Base-by-base conservation (phyloP, 371 early-diverging fungal genomes). In the Batkoa obscura region DNA sequence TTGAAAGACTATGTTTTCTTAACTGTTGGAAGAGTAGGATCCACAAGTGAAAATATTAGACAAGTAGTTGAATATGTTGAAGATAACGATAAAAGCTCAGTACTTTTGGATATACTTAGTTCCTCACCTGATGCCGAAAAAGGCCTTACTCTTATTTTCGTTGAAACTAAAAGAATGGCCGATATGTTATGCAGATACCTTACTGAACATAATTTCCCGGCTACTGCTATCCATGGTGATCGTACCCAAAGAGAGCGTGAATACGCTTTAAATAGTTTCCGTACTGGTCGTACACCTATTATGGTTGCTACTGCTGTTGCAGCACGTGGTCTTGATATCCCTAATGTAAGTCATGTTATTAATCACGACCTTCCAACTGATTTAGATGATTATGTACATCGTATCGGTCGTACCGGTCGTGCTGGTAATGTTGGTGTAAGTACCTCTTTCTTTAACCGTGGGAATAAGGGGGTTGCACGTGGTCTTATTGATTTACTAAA, bases 221-320 rank as follows among this genome's bases (percentile, higher is more conserved):
- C 95, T 36, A 90, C 95, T 5, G 76, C 94, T 41, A 97, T 97
- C 64, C 96, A 97, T 68, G 98, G 98, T 60, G 96, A 94, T 66
- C 84, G 94, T 59, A 85, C 89, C 33, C 96, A 98, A 70, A 77
- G 84, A 41, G 94, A 95, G 68, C 93, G 99, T 67, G 98, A 98
- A 70, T 77, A 78, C 53, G 95, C 94, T 31, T 72, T 98, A 12
- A 79, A 79, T 48, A 75, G 74, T 43, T 99, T 99, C 86, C 84
- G 86, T 62, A 72, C 81, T 15, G 94, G 88, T 31, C 81, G 86
- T 47, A 83, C 88, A 23, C 90, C 94, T 8, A 79, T 98, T 63
- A 77, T 99, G 74, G 95, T 99, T 6, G 99, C 98, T 33, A 99
- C 99, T 31, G 99, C 98, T 59, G 96, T 99, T 6, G 99, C 97